Conservation (phyloP, 1,139 yeast genomes). For the Ashbya aceris region DNA sequence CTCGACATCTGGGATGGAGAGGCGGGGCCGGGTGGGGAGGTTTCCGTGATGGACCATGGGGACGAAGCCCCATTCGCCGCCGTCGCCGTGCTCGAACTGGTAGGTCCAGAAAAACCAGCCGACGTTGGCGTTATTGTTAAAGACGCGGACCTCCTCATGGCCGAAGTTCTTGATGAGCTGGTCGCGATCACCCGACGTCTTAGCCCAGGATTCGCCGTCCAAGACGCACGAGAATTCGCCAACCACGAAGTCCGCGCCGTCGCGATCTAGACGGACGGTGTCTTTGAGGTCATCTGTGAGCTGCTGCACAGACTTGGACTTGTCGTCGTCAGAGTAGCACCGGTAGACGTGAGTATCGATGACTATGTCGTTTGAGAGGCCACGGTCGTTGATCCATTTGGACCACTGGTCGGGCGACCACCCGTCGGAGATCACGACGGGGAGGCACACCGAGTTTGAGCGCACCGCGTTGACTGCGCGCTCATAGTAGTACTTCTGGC, state of each 20-base stretch:
- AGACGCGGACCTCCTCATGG: conserved; percentile 35
- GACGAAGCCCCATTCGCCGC: conserved; percentile 92
- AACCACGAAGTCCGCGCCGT: conserved; percentile 61
- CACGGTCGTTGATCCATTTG: conserved; percentile 45
- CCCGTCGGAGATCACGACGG: conserved; percentile 81
- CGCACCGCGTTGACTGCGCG: conserved; percentile 59
- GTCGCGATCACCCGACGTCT: conserved; percentile 39
- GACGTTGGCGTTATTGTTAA: conserved; percentile 44
- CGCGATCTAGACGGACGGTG: conserved; percentile 42
- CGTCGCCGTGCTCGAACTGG: conserved; percentile 79
- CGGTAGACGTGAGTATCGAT: conserved; percentile 82
- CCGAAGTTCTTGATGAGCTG: conserved; percentile 40
- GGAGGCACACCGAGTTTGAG: conserved; percentile 44
- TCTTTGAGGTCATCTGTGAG: conserved; percentile 49
- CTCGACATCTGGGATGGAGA: conserved; percentile 38
- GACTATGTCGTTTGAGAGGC: conserved; percentile 47
- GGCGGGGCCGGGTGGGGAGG: conserved; percentile 31
- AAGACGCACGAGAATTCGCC: conserved; percentile 91
- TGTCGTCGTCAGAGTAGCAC: conserved; percentile 73
- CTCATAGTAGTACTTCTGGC: conserved; percentile 55
- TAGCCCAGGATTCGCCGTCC: conserved; percentile 66
- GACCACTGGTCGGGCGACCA: conserved; percentile 87
- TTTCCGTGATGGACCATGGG: conserved; percentile 68
- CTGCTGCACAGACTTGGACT: conserved; percentile 51
- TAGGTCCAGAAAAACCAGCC: conserved; percentile 89